Evolutionary conservation across 257 asterid genomes (phyloP).

Genomic region (Galeopsis tetrahit): DNA sequence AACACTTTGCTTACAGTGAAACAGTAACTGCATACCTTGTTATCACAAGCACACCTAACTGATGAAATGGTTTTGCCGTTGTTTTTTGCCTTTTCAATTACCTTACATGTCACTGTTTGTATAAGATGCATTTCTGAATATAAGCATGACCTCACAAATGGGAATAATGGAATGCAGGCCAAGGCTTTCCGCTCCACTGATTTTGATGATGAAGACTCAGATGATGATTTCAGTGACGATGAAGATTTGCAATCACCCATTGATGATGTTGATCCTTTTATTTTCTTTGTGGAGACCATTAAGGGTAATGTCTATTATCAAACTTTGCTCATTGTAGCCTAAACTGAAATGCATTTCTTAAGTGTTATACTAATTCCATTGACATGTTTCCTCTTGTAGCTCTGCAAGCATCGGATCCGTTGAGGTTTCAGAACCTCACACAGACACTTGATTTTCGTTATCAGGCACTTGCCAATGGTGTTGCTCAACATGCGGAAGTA

Average conservation of each 20-base stretch:
- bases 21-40: background rate
- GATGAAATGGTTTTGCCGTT: background rate
- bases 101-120: constrained; percentile 7
- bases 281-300: constrained; percentile 85
- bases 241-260: constrained; percentile 97
- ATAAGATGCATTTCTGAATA: background rate
- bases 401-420: constrained; percentile 80
- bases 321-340: background rate
- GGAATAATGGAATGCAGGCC: constrained; percentile 54
- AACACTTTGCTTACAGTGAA: background rate
- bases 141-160: background rate
- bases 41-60: background rate
- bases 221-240: constrained; percentile 95
- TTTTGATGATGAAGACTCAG: constrained; percentile 69
- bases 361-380: background rate
- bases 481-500: constrained; percentile 93
- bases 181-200: constrained; percentile 76
- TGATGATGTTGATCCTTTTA: constrained; percentile 92
- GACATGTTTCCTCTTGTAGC: constrained; percentile 45
- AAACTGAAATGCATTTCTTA: constrained; percentile 17
- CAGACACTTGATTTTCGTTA: constrained; percentile 83
- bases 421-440: constrained; percentile 87
- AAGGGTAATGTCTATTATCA: constrained; percentile 60
- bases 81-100: background rate
- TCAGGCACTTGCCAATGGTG: constrained; percentile 88